Evolutionary conservation across 495 filamentous ascomycete genomes (phyloP).

Genomic region (Platismatia glauca): DNA sequence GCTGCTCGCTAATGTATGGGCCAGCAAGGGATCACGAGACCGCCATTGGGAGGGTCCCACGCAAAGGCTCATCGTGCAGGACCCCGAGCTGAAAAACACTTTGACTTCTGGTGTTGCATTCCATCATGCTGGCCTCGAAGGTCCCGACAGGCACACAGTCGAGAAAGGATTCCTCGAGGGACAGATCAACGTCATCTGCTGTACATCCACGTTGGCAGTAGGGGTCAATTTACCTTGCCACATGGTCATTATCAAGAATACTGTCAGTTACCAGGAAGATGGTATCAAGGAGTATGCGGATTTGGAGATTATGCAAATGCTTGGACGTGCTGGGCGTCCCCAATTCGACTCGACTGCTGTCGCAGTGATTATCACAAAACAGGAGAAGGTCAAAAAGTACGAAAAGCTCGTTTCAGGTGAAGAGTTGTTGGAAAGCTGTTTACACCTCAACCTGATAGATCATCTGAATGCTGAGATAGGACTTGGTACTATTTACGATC

Average conservation of each 20-base stretch:
- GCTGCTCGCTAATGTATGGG: conserved; percentile 59
- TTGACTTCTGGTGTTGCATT: conserved; percentile 73
- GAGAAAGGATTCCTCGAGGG: conserved; percentile 69
- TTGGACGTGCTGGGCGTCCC: conserved; percentile 84
- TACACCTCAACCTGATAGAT: conserved; percentile 83
- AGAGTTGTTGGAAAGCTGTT: conserved; percentile 75
- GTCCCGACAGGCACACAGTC: conserved; percentile 57
- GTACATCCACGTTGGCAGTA: conserved; percentile 88
- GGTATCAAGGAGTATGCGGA: conserved; percentile 73
- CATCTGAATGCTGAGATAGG: conserved; percentile 93
- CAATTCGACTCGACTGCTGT: conserved; percentile 83
- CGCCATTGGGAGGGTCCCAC: conserved; percentile 61
- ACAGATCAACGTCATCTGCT: conserved; percentile 80
- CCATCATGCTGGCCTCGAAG: conserved; percentile 82
- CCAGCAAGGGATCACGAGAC: conserved; percentile 43
- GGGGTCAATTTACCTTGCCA: conserved; percentile 92
- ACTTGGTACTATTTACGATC: conserved; percentile 64
- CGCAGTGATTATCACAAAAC: conserved; percentile 78
- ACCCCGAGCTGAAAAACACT: conserved; percentile 55
- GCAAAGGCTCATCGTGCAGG: conserved; percentile 44
- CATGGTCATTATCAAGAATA: conserved; percentile 88
- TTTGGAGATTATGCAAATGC: conserved; percentile 96
- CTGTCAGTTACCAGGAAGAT: conserved; percentile 59
- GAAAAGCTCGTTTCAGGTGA: conserved; percentile 76
- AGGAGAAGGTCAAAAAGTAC: conserved; percentile 59